These are phyloP conservation scores for Cyclotella baltica DNA, from an alignment of 108 stramenopile genomes.

Conservation along the genomic window DNA sequence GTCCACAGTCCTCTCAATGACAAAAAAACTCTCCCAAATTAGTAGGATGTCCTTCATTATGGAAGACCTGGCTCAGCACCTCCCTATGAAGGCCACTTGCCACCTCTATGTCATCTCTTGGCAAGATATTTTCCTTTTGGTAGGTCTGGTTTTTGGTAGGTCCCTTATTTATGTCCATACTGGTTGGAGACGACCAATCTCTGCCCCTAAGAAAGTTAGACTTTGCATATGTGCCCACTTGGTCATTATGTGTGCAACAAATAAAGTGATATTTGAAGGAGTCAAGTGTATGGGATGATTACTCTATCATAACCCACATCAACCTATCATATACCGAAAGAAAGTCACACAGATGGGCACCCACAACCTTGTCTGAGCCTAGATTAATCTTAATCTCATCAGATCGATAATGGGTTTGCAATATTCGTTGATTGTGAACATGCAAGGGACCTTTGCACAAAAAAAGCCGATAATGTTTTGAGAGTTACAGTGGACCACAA, in stretches of 20 bases:
- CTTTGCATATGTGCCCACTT: background rate
- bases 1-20: too few species aligned
- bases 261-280: slow-evolving; percentile 3
- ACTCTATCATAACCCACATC: slow-evolving; percentile 7
- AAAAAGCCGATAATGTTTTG: background rate
- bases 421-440: slow-evolving; percentile 9
- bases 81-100: too few species aligned
- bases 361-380: too few species aligned
- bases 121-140: too few species aligned
- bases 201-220: too few species aligned
- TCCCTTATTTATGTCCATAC: too few species aligned
- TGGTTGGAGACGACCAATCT: too few species aligned
- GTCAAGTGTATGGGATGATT: background rate
- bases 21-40: too few species aligned
- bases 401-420: slow-evolving; percentile 1
- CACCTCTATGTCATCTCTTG: too few species aligned
- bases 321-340: slow-evolving; percentile 21
- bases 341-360: background rate
- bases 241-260: background rate
- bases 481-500: background rate
- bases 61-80: too few species aligned
- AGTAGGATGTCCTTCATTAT: too few species aligned
- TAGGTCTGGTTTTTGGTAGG: too few species aligned
- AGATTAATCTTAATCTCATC: background rate
- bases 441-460: background rate